Evolutionary conservation across 176 grass and related monocot species (phyloP), one percentile per base, ranked within the genome.

Genomic region (Oryza glumipatula): DNA sequence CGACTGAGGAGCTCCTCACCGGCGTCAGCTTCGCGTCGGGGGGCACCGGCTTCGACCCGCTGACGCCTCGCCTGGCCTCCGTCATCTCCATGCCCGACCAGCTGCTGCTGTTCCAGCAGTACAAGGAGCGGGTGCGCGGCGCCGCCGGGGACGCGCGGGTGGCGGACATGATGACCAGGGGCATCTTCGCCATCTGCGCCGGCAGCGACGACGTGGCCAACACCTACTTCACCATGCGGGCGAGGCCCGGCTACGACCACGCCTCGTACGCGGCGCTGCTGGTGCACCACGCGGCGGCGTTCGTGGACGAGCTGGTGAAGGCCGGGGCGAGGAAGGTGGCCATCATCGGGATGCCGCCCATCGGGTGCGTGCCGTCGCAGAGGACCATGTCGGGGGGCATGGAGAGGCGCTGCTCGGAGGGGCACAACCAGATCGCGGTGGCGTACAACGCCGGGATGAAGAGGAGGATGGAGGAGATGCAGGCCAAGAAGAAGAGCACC

Each of bases 21-120:
- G 94, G 94, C 30, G 87, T 97, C 44, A 94, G 94, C 91, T 94
- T 97, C 70, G 94, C 94, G 6, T 97, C 91, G 26, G 94, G 91
- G 6, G 94, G 91, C 30, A 85, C 90, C 14, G 91, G 94, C 9
- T 92, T 83, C 74, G 94, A 97, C 86, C 94, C 91, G 12, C 70
- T 95, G 1, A 92, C 93, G 12, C 9, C 93, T 6, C 35, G 67
- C 44, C 45, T 95, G 0, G 87, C 89, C 72, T 81, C 72, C 32
- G 95, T 93, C 5, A 79, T 98, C 77, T 84, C 95, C 3, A 64
- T 95, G 38, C 41, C 76, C 0, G 84, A 90, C 2, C 90, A 98
- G 70, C 84, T 98, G 21, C 6, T 38, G 21, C 48, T 97, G 65
- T 92, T 94, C 78, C 52, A 49, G 21, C 90, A 97, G 41, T 97